Base-by-base conservation (phyloP, 371 early-diverging fungal genomes). In the Circinella umbellata region DNA sequence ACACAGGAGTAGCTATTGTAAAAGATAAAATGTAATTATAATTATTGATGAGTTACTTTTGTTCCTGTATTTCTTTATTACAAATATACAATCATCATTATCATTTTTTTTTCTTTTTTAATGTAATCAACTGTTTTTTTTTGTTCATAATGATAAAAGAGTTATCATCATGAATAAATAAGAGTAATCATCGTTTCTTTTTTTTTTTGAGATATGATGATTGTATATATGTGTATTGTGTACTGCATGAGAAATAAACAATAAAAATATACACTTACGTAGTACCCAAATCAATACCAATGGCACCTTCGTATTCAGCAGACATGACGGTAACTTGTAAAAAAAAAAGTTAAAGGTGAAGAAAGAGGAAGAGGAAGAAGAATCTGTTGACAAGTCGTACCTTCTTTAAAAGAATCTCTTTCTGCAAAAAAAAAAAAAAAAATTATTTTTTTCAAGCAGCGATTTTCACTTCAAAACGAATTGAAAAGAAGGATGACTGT, bases 251-350 rank as follows among this genome's bases (percentile, higher is more conserved):
- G 27, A 27, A 27, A 27, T 27, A 27, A 27, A 27, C 27, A 27
- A 27, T 27, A 27, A 27, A 27, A 27, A 27, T 27, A 27, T 27
- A 62, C 51, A 35, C 97, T 94, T 99, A 99, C 81, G 99, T 99
- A 80, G 99, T 99, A 84, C 99, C 99, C 84, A 99, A 91, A 92
- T 99, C 98, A 82, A 94, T 94, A 89, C 94, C 94, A 81, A 94
- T 90, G 77, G 90, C 90, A 79, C 88, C 87, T 74, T 84, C 85
- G 86, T 88, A 87, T 82, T 87, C 86, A 76, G 84, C 88, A 86
- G 88, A 84, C 88, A 86, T 88, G 75, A 49, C 61, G 36, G 38
- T 39, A 66, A 38, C 39, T 49, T 42, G 42, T 9, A 42, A 42
- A 78, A 39, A 73, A 69, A 78, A 76, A 74, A 17, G 14, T 51